These are phyloP conservation scores for Sphaerobolus stellatus DNA, from an alignment of 1,284 basidiomycete species.

Conservation along the genomic window DNA sequence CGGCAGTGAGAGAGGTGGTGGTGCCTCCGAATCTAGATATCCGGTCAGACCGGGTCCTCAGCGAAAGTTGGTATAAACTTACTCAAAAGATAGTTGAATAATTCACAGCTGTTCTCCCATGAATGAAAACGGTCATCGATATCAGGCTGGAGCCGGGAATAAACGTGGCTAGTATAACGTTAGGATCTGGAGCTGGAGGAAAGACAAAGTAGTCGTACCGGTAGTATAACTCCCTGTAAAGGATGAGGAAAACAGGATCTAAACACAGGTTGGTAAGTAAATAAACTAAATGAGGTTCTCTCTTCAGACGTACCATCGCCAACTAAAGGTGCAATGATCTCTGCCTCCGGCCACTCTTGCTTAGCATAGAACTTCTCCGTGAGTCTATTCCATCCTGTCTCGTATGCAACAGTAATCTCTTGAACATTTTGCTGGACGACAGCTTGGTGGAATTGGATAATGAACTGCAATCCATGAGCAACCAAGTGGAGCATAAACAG, in stretches of 20 bases:
- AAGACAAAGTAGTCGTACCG: constrained; percentile 35
- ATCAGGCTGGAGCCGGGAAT: constrained; percentile 92
- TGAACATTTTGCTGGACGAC: constrained; percentile 83
- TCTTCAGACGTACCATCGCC: constrained; percentile 71
- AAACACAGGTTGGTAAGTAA: not conserved
- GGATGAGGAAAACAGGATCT: constrained; percentile 94
- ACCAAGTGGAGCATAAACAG: not conserved
- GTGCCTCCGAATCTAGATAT: constrained; percentile 84
- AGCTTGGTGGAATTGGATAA: constrained; percentile 88
- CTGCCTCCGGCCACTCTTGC: constrained; percentile 97
- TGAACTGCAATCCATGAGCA: constrained; percentile 55
- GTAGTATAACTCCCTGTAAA: constrained; percentile 95
- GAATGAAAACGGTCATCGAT: constrained; percentile 98
- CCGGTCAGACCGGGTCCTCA: constrained; percentile 4
- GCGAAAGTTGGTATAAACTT: constrained; percentile 23
- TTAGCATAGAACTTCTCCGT: constrained; percentile 95
- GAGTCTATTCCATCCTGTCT: constrained; percentile 94
- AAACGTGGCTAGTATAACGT: constrained; percentile 68
- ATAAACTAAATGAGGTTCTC: not conserved
- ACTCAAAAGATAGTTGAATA: constrained; percentile 94
- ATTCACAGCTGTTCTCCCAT: constrained; percentile 98
- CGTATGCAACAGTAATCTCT: constrained; percentile 90
- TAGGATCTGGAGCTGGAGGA: not conserved
- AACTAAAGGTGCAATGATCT: constrained; percentile 91
- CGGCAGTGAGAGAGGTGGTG: constrained; percentile 88